These are phyloP conservation scores for Aspergillus neoniger DNA, from an alignment of 2,329 filamentous ascomycete genomes.

Conservation along the genomic window DNA sequence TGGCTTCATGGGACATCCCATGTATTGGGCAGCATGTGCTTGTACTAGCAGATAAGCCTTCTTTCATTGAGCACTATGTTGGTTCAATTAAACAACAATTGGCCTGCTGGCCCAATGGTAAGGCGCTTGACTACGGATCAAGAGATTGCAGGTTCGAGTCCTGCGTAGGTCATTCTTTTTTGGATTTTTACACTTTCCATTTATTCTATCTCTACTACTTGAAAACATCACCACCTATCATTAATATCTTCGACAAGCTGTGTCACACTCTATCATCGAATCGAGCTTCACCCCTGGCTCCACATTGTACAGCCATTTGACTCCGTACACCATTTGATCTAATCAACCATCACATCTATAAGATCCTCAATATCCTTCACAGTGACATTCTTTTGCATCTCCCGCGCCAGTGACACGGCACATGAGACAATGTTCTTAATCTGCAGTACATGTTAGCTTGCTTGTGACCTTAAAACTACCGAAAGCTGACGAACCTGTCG, in stretches of 20 bases:
- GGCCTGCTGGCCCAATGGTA: constrained; percentile 47
- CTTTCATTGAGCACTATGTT: too few species aligned
- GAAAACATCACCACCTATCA: too few species aligned
- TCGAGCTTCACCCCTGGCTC: too few species aligned
- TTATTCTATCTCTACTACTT: too few species aligned
- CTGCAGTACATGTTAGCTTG: neutral
- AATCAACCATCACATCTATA: neutral
- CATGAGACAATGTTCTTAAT: constrained; percentile 7
- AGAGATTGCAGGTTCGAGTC: constrained; percentile 53
- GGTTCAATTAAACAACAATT: neutral
- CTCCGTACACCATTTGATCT: neutral
- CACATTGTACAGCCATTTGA: neutral
- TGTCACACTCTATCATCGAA: too few species aligned
- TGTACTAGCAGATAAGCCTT: accelerated
- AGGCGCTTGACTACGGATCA: constrained; percentile 56
- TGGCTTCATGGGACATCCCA: too few species aligned
- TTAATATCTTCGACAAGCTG: too few species aligned
- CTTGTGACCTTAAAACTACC: neutral
- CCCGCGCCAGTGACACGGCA: neutral
- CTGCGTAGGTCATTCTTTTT: constrained; percentile 26
- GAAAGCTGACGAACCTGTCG: constrained; percentile 1
- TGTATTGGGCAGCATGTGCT: too few species aligned
- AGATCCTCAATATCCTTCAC: neutral
- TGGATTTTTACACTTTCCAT: neutral
- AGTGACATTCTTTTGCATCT: neutral